A percentile compares a stretch with the other conserved stretches of the same genome.
Evolutionary conservation across 768 basidiomycete genomes (phyloP).

Genomic region (Suillus spraguei): DNA sequence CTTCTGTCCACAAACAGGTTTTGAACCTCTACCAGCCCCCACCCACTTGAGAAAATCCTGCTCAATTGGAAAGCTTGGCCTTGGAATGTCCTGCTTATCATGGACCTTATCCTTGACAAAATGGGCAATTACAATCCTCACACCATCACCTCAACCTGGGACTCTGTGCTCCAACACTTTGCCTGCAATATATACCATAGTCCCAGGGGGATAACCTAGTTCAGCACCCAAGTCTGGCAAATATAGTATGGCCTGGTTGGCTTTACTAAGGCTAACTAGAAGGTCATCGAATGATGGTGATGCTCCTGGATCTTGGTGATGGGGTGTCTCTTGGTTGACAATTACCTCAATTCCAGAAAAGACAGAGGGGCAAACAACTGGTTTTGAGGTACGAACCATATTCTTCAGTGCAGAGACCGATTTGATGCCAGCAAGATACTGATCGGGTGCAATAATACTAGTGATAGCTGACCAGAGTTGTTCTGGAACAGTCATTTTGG

Average conservation of each 20-base stretch:
- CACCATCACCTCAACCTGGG: neutral
- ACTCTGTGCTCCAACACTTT: neutral
- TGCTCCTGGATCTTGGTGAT: no score
- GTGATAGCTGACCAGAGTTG: neutral
- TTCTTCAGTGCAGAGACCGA: neutral
- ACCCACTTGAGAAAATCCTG: neutral
- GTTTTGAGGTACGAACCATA: no score
- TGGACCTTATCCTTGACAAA: conserved; percentile 5
- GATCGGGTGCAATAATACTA: neutral
- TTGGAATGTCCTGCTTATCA: neutral
- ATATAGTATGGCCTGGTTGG: neutral
- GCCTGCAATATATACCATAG: neutral
- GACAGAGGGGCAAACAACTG: no score
- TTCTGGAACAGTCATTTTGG: neutral
- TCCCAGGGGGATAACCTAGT: conserved; percentile 4
- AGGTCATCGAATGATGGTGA: no score
- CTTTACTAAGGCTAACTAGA: no score
- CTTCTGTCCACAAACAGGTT: neutral
- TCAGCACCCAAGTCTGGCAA: neutral
- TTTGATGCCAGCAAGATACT: neutral
- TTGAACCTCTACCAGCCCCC: neutral
- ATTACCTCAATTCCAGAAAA: no score
- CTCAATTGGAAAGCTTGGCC: neutral
- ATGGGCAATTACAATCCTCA: neutral
- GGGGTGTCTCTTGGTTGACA: no score